Evolutionary conservation across 192 early-diverging fungal genomes (phyloP).

Genomic region (Haplosporangium gracile): DNA sequence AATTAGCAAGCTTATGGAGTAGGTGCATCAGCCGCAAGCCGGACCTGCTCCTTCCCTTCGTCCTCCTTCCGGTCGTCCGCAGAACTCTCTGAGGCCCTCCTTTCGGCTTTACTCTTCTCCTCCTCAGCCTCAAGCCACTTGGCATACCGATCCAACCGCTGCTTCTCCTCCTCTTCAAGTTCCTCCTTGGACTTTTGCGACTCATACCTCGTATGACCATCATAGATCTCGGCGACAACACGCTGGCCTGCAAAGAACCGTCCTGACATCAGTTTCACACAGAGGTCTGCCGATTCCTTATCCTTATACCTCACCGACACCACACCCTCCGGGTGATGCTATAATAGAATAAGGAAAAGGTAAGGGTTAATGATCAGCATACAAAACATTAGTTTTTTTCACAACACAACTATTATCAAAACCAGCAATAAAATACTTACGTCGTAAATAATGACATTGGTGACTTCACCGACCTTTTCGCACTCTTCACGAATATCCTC

Average conservation of each 20-base stretch:
- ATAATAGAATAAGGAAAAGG: neutral
- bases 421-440: constrained; percentile 72
- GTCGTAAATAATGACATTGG: constrained; percentile 95
- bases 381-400: neutral
- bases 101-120: constrained; percentile 9
- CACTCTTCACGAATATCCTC: constrained; percentile 95
- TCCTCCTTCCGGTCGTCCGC: neutral
- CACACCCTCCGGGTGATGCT: constrained; percentile 85
- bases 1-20: constrained; percentile 22
- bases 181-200: constrained; percentile 66
- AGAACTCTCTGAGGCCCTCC: neutral
- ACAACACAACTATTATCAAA: neutral
- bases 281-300: constrained; percentile 79
- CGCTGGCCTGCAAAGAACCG: constrained; percentile 90
- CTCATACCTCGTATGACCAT: constrained; percentile 87
- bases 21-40: constrained; percentile 33
- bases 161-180: constrained; percentile 81
- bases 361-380: too few relatives aligned
- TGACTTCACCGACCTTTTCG: constrained; percentile 93
- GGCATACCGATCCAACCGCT: constrained; percentile 87
- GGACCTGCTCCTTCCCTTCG: neutral
- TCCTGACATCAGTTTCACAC: constrained; percentile 90
- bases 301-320: constrained; percentile 93
- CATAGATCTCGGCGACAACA: constrained; percentile 82
- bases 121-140: constrained; percentile 86